Conservation (phyloP, 331 rosid genomes). For the Telfairia occidentalis region DNA sequence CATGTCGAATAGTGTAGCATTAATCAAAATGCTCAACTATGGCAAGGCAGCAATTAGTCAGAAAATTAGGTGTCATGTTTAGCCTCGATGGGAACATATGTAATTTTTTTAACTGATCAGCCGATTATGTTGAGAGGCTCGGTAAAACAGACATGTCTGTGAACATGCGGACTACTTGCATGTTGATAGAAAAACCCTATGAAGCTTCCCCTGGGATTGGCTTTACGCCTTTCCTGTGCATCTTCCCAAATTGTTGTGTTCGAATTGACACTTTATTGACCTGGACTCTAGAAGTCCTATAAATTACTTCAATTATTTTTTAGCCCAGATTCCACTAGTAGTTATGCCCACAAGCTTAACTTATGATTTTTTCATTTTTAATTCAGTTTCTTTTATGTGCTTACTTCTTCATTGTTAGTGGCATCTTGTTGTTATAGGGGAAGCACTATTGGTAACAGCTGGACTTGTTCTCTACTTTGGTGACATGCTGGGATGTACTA, state of each 20-base stretch:
- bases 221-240: too few relatives aligned
- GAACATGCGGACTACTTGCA: too few relatives aligned
- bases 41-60: background rate
- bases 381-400: background rate
- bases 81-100: background rate
- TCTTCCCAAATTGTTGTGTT: background rate
- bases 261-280: background rate
- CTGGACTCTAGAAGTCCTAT: background rate
- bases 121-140: too few relatives aligned
- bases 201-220: too few relatives aligned
- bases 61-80: background rate
- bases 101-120: background rate
- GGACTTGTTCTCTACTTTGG: constrained; percentile 84
- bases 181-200: too few relatives aligned
- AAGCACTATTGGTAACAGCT: constrained; percentile 60
- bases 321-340: background rate
- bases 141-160: too few relatives aligned
- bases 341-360: background rate
- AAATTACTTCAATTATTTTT: background rate
- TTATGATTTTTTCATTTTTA: background rate
- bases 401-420: constrained; percentile 11
- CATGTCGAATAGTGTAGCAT: background rate
- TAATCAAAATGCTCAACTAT: background rate
- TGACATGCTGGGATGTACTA: constrained; percentile 58
- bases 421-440: constrained; percentile 43